phyloP scores from a whole-genome alignment of 164 flowering plant species.

The Magnolia changhungtana region DNA sequence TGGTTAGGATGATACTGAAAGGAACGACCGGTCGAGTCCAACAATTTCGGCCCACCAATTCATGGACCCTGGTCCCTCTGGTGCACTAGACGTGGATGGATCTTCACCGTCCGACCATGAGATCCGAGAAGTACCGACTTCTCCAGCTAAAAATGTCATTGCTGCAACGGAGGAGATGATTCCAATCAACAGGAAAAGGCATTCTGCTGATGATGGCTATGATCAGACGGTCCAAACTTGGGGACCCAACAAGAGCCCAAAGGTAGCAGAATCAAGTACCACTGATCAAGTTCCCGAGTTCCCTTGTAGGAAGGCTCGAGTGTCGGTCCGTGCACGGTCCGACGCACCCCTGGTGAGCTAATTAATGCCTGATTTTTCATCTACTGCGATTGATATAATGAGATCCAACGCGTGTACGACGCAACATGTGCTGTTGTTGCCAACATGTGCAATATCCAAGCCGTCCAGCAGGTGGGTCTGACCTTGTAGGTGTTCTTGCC shows the following conservation, averaged over 20 bases:
- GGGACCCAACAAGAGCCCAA: constrained; percentile 27
- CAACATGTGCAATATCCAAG: too few relatives aligned
- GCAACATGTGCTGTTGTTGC: too few relatives aligned
- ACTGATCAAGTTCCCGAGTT: constrained; percentile 26
- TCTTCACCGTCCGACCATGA: constrained; percentile 22
- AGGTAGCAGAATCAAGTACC: neutral
- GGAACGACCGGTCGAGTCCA: constrained; percentile 19
- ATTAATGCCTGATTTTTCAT: neutral
- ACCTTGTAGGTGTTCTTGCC: too few relatives aligned
- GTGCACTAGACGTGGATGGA: constrained; percentile 23
- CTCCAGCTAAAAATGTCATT: constrained; percentile 17
- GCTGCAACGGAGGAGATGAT: constrained; percentile 8
- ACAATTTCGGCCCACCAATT: constrained; percentile 31
- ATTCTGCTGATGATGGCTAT: constrained; percentile 10
- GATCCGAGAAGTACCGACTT: constrained; percentile 19
- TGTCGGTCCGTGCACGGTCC: constrained; percentile 55
- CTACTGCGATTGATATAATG: too few relatives aligned
- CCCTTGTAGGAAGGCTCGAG: constrained; percentile 48
- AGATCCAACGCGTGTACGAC: too few relatives aligned
- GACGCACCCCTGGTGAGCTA: constrained; percentile 50
- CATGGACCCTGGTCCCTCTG: constrained; percentile 41
- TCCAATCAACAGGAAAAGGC: constrained; percentile 11
- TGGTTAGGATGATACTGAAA: constrained; percentile 7
- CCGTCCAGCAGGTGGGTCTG: too few relatives aligned
- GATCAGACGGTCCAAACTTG: constrained; percentile 20